phyloP scores from a whole-genome alignment of 192 early-diverging fungal genomes.

The Entomortierella chlamydospora region DNA sequence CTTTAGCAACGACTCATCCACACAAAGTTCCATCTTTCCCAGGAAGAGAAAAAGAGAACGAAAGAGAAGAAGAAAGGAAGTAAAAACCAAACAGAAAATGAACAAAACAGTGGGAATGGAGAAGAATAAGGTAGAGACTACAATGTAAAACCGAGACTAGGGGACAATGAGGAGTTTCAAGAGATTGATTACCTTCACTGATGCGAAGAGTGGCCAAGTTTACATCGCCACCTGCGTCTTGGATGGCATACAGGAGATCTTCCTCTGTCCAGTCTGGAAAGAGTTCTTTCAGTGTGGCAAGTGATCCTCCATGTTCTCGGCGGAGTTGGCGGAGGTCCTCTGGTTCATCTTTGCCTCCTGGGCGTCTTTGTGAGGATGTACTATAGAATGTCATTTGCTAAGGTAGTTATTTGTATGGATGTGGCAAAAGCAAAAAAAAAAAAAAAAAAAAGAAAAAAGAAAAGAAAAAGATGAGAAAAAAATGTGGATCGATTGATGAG shows the following conservation, averaged over 20 bases:
- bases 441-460: not conserved
- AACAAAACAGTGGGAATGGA: not conserved
- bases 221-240: conserved; percentile 89
- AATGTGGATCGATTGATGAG: not conserved
- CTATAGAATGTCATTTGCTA: conserved; percentile 34
- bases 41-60: not conserved
- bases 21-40: not conserved
- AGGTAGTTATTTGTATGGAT: not conserved
- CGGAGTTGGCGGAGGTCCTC: conserved; percentile 74
- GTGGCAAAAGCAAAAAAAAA: not conserved
- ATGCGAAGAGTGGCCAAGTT: conserved; percentile 85
- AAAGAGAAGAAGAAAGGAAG: not conserved
- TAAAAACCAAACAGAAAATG: not conserved
- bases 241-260: conserved; percentile 86
- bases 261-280: conserved; percentile 89
- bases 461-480: not conserved
- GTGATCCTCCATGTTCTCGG: conserved; percentile 67
- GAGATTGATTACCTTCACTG: conserved; percentile 72
- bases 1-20: not conserved
- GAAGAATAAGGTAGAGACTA: conserved; percentile 4
- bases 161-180: too few relatives aligned
- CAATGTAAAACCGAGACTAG: not conserved
- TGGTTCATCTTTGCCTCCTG: conserved; percentile 57
- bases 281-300: conserved; percentile 75
- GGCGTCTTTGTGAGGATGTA: conserved; percentile 41